A percentile compares a stretch with the other conserved stretches of the same genome.
These are phyloP conservation scores for Clavispora vitiphila DNA, from an alignment of 805 yeast species.

Conservation along the genomic window DNA sequence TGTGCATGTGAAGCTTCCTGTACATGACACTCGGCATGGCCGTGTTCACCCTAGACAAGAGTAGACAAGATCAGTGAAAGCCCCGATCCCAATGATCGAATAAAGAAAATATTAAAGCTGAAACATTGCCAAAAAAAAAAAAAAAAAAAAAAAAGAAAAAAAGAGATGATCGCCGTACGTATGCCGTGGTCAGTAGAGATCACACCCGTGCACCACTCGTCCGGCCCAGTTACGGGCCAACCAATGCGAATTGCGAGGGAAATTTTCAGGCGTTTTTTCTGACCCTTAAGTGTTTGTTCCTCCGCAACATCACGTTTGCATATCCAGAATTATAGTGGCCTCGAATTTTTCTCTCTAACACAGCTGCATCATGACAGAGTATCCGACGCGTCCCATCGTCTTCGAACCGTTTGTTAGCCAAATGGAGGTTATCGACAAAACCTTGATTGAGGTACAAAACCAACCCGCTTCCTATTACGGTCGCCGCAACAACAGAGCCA, in stretches of 20 bases:
- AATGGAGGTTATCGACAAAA: constrained; percentile 27
- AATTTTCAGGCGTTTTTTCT: constrained; percentile 1
- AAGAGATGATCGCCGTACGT: no score
- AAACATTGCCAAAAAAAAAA: no score
- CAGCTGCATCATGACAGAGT: constrained; percentile 1
- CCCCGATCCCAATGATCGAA: no score
- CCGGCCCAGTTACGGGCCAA: neutral
- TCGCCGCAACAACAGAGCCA: constrained; percentile 10
- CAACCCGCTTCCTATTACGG: constrained; percentile 24
- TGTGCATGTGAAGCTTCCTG: no score
- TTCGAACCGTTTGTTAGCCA: constrained; percentile 32
- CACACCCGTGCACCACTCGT: constrained; percentile 3
- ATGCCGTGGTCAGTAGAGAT: no score
- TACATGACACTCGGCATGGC: no score
- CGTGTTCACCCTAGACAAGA: no score
- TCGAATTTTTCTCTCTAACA: neutral
- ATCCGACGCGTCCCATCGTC: constrained; percentile 22
- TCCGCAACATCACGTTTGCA: neutral
- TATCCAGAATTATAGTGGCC: neutral
- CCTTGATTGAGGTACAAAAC: constrained; percentile 27
- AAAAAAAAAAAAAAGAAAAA: no score
- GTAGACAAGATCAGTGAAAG: no score
- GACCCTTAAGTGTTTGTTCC: neutral
- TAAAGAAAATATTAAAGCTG: no score
- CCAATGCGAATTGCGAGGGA: neutral